Evolutionary conservation across 805 yeast species (phyloP).

Genomic region (Huiozyma naganishii): DNA sequence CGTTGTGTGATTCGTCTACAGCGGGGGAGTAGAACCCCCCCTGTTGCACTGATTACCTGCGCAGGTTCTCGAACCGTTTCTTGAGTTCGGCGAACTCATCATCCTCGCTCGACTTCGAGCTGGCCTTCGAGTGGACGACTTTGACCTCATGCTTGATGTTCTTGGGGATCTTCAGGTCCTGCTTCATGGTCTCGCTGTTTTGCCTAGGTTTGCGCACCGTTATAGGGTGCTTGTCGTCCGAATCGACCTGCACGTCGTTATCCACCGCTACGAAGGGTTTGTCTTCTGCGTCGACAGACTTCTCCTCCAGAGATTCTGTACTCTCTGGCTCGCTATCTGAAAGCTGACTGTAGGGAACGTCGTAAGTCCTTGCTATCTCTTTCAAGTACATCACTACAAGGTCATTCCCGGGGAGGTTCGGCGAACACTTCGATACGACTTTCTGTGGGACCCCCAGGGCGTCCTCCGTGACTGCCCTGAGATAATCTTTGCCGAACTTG

Average conservation of each 20-base stretch:
- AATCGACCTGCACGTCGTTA: conserved; percentile 25
- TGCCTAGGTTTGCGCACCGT: conserved; percentile 34
- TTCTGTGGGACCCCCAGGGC: conserved; percentile 47
- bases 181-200: conserved; percentile 31
- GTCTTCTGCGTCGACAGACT: conserved; percentile 16
- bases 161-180: conserved; percentile 31
- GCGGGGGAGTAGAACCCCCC: too few species aligned
- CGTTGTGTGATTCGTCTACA: too few species aligned
- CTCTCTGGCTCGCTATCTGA: conserved; percentile 13
- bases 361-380: conserved; percentile 75
- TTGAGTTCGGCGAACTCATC: conserved; percentile 27
- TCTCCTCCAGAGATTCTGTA: conserved; percentile 24
- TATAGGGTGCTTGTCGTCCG: conserved; percentile 30
- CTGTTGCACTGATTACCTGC: conserved; percentile 25
- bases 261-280: conserved; percentile 31
- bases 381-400: conserved; percentile 59
- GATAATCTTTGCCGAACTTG: conserved; percentile 62
- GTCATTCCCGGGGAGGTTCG: conserved; percentile 54
- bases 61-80: conserved; percentile 71
- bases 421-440: conserved; percentile 48
- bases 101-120: conserved; percentile 9
- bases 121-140: conserved; percentile 12
- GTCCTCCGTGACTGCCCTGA: conserved; percentile 16
- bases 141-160: conserved; percentile 31
- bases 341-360: conserved; percentile 59